Evolutionary conservation across 1,284 basidiomycete genomes (phyloP).

Genomic region (Ustanciosporium gigantosporum): DNA sequence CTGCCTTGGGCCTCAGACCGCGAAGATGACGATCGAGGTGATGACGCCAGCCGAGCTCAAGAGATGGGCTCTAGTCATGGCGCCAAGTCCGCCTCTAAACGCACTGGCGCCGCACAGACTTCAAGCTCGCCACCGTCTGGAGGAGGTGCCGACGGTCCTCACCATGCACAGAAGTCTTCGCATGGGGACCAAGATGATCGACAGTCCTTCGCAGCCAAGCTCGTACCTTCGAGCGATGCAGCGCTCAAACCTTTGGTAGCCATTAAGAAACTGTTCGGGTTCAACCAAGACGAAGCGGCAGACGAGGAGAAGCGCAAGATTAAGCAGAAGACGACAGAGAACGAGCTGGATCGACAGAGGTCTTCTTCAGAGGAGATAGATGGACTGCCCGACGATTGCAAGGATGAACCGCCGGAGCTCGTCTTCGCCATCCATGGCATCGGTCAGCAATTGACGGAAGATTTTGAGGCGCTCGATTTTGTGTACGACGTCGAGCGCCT

Average conservation of each 20-base stretch:
- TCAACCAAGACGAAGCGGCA: slow-evolving; percentile 29
- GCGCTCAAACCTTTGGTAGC: slow-evolving; percentile 26
- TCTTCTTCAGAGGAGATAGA: slow-evolving; percentile 10
- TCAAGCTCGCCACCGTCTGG: slow-evolving; percentile 22
- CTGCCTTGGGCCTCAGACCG: slow-evolving; percentile 26
- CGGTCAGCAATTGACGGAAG: slow-evolving; percentile 51
- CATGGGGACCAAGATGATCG: slow-evolving; percentile 25
- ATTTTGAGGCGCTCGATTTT: slow-evolving; percentile 51
- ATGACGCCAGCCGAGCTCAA: slow-evolving; percentile 15
- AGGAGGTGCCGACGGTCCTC: slow-evolving; percentile 27
- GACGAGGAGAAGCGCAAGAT: slow-evolving; percentile 41
- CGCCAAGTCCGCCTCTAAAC: slow-evolving; percentile 21
- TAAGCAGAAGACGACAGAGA: slow-evolving; percentile 45
- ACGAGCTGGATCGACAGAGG: slow-evolving; percentile 26
- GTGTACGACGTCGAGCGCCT: slow-evolving; percentile 53
- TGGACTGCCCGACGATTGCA: slow-evolving; percentile 29
- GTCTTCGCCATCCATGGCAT: slow-evolving; percentile 54
- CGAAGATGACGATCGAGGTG: slow-evolving; percentile 2
- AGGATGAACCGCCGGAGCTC: slow-evolving; percentile 50
- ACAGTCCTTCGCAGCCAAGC: slow-evolving; percentile 20
- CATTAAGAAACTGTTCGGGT: slow-evolving; percentile 36
- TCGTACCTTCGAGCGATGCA: slow-evolving; percentile 41
- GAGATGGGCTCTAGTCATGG: slow-evolving; percentile 20
- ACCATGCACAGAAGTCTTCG: slow-evolving; percentile 2
- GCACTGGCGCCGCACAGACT: slow-evolving; percentile 34